phyloP scores from a whole-genome alignment of 2,329 filamentous ascomycete genomes.

The Pezicula radicicola region DNA sequence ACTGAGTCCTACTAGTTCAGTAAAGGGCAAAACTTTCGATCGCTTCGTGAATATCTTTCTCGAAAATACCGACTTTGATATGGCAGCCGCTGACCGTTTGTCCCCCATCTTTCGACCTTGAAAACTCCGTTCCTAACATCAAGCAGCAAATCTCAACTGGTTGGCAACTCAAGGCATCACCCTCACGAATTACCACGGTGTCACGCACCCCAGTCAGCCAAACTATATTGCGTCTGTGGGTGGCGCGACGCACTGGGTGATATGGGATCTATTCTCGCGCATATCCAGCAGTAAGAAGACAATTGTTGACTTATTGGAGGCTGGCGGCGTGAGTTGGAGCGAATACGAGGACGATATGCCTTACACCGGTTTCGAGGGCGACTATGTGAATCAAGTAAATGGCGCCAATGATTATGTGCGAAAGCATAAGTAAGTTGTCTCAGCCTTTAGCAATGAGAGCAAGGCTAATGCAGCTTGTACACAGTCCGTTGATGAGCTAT shows the following conservation, averaged over 20 bases:
- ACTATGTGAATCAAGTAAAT: constrained; percentile 60
- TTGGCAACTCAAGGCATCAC: constrained; percentile 60
- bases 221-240: constrained; percentile 70
- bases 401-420: constrained; percentile 73
- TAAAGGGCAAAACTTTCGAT: constrained; percentile 52
- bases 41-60: constrained; percentile 60
- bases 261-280: constrained; percentile 60
- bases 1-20: constrained; percentile 40
- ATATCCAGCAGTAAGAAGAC: constrained; percentile 41
- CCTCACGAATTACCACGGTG: constrained; percentile 55
- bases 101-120: background rate
- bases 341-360: constrained; percentile 77
- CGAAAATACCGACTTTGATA: constrained; percentile 45
- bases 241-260: constrained; percentile 68
- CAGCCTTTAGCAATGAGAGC: background rate
- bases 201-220: constrained; percentile 71
- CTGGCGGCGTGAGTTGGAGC: constrained; percentile 60
- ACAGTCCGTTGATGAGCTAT: constrained; percentile 53
- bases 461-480: background rate
- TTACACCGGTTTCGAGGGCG: constrained; percentile 68
- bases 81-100: constrained; percentile 25
- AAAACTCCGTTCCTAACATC: constrained; percentile 1
- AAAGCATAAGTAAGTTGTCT: constrained; percentile 63
- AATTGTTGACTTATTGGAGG: constrained; percentile 63
- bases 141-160: constrained; percentile 44